Percentiles rank a stretch among this genome's conserved stretches.
Evolutionary conservation across 2,329 filamentous ascomycete species (phyloP).

Genomic region (Teratosphaeria epicoccoides): DNA sequence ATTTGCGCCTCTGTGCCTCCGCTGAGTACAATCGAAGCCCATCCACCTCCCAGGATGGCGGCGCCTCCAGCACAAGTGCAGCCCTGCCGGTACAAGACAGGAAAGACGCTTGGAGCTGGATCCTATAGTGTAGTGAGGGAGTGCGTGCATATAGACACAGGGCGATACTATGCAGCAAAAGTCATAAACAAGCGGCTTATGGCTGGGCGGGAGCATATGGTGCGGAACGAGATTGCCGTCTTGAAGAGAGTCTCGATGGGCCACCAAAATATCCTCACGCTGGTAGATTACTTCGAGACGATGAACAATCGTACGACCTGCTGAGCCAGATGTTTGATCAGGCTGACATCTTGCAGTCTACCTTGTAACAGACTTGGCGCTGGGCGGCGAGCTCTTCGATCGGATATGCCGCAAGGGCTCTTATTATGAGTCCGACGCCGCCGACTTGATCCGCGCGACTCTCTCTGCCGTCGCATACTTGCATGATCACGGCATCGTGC

Average conservation of each 20-base stretch:
- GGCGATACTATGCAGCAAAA: conserved; percentile 95
- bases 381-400: conserved; percentile 94
- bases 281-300: conserved; percentile 98
- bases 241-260: conserved; percentile 98
- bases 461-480: conserved; percentile 97
- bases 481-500: conserved; percentile 96
- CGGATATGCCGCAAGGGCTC: conserved; percentile 97
- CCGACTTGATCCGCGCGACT: conserved; percentile 86
- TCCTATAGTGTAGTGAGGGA: conserved; percentile 99
- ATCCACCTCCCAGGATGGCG: not conserved
- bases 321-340: not conserved
- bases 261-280: conserved; percentile 92
- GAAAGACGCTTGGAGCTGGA: conserved; percentile 91
- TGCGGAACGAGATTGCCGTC: conserved; percentile 95
- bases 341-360: conserved; percentile 49
- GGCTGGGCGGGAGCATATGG: conserved; percentile 97
- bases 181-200: conserved; percentile 99
- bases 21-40: not conserved
- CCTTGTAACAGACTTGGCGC: conserved; percentile 89
- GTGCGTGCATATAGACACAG: conserved; percentile 96
- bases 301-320: conserved; percentile 72
- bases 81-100: conserved; percentile 96
- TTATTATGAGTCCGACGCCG: conserved; percentile 95
- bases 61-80: conserved; percentile 52
- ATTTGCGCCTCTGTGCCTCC: not conserved